A percentile compares a stretch with the other conserved stretches of the same genome.
Evolutionary conservation across 345 rosid species (phyloP).

Genomic region (Reutealis trisperma): DNA sequence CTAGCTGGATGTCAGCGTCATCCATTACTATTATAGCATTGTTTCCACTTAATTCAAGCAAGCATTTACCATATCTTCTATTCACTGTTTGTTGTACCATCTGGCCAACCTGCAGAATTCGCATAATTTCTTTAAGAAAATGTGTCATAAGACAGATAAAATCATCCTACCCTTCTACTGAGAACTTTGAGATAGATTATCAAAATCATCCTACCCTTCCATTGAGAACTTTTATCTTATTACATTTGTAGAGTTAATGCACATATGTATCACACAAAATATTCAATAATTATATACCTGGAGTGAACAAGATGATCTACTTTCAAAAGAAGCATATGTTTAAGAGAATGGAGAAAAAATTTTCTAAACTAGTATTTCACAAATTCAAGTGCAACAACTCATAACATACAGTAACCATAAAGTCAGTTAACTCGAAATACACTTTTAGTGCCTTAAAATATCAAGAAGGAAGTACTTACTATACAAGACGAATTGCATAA

Average conservation of each 20-base stretch:
- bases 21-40: slow-evolving; percentile 94
- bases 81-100: slow-evolving; percentile 78
- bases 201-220: neutral
- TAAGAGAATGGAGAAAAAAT: neutral
- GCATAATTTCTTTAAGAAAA: neutral
- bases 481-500: neutral
- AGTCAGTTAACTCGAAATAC: neutral
- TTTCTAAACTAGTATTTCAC: neutral
- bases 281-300: neutral
- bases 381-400: neutral
- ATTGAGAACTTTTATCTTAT: neutral
- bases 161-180: neutral
- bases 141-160: neutral
- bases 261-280: neutral
- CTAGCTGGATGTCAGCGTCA: slow-evolving; percentile 83
- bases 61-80: slow-evolving; percentile 83
- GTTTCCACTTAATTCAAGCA: slow-evolving; percentile 96
- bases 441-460: neutral
- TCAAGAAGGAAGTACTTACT: neutral
- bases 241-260: neutral
- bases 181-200: no score
- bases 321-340: neutral
- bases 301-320: neutral
- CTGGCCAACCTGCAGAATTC: slow-evolving; percentile 64
- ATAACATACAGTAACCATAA: neutral